These are phyloP conservation scores for Orbilia quercus DNA, from an alignment of 2,329 filamentous ascomycete species.

Conservation along the genomic window DNA sequence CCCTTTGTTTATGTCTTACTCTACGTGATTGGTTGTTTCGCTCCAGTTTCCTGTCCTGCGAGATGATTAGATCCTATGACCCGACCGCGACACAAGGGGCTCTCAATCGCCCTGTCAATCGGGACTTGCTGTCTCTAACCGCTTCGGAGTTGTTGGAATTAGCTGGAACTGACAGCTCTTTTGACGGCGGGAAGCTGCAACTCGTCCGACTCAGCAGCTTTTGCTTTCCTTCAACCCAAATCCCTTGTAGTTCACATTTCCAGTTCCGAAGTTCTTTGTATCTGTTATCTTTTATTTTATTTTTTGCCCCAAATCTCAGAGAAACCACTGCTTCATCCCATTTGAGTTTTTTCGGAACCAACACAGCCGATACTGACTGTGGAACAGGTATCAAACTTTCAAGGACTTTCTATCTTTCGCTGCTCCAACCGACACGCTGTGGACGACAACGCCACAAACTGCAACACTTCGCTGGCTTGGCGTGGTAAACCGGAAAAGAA, in stretches of 20 bases:
- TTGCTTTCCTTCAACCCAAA: slow-evolving; percentile 19
- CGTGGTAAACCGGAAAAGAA: background rate
- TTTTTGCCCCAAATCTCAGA: slow-evolving; percentile 16
- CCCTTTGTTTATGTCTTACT: too few species aligned
- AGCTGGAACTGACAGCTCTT: slow-evolving; percentile 14
- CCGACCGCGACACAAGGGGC: background rate
- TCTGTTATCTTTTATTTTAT: background rate
- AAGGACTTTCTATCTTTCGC: slow-evolving; percentile 28
- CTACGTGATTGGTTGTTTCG: too few species aligned
- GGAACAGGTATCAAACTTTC: slow-evolving; percentile 40
- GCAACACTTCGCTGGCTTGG: slow-evolving; percentile 27
- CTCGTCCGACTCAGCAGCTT: slow-evolving; percentile 37
- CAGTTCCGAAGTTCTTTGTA: slow-evolving; percentile 1
- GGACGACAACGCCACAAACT: slow-evolving; percentile 38
- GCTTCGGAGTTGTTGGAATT: slow-evolving; percentile 1
- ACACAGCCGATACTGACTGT: slow-evolving; percentile 24
- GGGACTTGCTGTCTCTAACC: slow-evolving; percentile 2
- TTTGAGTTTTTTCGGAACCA: slow-evolving; percentile 23
- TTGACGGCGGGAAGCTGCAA: slow-evolving; percentile 43
- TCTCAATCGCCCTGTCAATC: background rate
- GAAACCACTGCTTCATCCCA: slow-evolving; percentile 21
- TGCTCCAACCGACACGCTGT: background rate
- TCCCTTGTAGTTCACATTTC: slow-evolving; percentile 11
- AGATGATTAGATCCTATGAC: background rate
- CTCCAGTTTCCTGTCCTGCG: too few species aligned